phyloP scores from a whole-genome alignment of 441 rosid genomes.

The Pelargonium cotyledonis region DNA sequence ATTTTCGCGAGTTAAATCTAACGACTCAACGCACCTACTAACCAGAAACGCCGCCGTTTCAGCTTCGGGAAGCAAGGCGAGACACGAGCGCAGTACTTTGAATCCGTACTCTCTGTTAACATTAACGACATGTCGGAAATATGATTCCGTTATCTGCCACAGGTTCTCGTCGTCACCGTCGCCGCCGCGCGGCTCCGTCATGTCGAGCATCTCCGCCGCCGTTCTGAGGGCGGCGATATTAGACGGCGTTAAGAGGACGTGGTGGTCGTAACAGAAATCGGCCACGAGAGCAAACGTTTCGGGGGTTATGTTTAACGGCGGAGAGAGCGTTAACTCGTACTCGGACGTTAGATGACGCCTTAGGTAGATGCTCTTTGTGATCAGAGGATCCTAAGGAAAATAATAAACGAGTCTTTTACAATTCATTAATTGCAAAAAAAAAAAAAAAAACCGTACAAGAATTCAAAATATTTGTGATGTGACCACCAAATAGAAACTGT shows the following conservation, averaged over 20 bases:
- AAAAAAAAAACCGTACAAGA: no score
- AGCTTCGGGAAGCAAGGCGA: constrained; percentile 67
- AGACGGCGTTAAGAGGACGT: constrained; percentile 54
- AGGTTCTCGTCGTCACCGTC: constrained; percentile 35
- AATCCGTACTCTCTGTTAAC: constrained; percentile 35
- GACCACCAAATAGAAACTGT: neutral
- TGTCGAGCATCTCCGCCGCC: constrained; percentile 61
- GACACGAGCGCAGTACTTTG: constrained; percentile 52
- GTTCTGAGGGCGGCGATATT: constrained; percentile 53
- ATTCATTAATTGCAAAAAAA: constrained; percentile 3
- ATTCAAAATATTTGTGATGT: neutral
- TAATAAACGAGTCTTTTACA: neutral
- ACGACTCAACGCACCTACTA: constrained; percentile 54
- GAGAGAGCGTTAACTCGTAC: constrained; percentile 52
- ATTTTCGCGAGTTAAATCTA: constrained; percentile 26
- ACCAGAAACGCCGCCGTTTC: constrained; percentile 51
- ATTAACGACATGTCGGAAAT: constrained; percentile 45
- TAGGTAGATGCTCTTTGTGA: constrained; percentile 52
- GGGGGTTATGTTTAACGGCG: constrained; percentile 65
- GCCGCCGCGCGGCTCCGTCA: constrained; percentile 36
- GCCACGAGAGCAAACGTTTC: constrained; percentile 56
- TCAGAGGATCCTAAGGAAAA: constrained; percentile 49
- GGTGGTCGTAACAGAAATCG: constrained; percentile 56
- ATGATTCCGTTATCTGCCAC: constrained; percentile 46
- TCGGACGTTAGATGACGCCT: constrained; percentile 52